These are phyloP conservation scores for Sarcocystis neurona DNA, from an alignment of 169 alveolate species.

Conservation along the genomic window DNA sequence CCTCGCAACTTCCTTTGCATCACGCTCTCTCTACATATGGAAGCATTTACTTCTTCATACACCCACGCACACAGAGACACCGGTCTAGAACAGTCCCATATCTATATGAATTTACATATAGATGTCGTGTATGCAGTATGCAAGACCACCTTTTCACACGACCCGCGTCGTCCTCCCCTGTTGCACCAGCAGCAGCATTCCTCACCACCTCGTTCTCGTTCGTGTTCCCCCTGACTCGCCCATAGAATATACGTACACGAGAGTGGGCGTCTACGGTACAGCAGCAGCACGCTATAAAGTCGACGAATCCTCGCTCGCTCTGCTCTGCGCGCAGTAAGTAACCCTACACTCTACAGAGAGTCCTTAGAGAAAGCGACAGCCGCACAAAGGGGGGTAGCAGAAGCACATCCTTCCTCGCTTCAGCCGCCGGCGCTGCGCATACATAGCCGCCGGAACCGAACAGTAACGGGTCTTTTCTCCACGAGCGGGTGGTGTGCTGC, in stretches of 20 bases:
- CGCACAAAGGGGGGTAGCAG: background rate
- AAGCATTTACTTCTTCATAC: too few relatives aligned
- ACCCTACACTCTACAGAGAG: background rate
- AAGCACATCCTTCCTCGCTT: background rate
- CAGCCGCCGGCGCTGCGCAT: too few relatives aligned
- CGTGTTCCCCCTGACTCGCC: background rate
- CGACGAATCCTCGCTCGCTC: background rate
- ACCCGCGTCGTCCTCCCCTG: background rate
- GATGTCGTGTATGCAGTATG: background rate
- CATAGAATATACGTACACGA: background rate
- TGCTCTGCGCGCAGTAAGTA: background rate
- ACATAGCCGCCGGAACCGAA: too few relatives aligned
- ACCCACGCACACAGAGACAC: too few relatives aligned
- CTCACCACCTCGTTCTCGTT: background rate
- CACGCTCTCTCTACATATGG: too few relatives aligned
- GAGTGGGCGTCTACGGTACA: background rate
- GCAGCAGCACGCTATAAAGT: background rate
- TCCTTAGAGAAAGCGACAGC: background rate
- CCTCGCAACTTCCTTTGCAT: too few relatives aligned
- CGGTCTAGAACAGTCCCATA: too few relatives aligned
- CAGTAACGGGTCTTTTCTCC: too few relatives aligned
- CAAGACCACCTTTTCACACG: background rate
- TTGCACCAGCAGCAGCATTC: background rate
- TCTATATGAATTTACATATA: background rate
- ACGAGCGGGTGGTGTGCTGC: background rate